Evolutionary conservation across 2,329 filamentous ascomycete species (phyloP).

Genomic region (Magnaporthiopsis poae): DNA sequence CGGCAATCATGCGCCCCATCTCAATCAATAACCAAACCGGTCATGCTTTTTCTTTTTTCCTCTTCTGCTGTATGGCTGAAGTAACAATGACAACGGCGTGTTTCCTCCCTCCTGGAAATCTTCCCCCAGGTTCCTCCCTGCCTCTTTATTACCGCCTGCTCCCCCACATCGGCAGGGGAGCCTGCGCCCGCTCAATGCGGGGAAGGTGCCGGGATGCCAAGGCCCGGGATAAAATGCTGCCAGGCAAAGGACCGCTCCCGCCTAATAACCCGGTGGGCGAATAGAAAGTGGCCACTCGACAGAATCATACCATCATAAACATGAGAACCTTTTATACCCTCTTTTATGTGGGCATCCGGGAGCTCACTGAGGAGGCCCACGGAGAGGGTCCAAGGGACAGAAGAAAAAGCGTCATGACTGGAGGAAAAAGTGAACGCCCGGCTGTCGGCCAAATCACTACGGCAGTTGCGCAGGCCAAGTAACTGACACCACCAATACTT

Average conservation of each 20-base stretch:
- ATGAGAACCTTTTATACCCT: too few species aligned
- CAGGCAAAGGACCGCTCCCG: background rate
- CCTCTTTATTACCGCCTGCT: background rate
- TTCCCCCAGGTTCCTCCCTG: background rate
- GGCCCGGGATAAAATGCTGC: conserved; percentile 2
- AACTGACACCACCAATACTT: too few species aligned
- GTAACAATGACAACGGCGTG: background rate
- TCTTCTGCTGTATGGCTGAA: background rate
- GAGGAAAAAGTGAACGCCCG: background rate
- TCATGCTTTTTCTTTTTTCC: background rate
- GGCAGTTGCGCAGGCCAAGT: background rate
- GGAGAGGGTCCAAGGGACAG: too few species aligned
- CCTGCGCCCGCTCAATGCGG: background rate
- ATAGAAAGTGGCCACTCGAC: background rate
- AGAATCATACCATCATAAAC: too few species aligned
- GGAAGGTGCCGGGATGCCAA: background rate
- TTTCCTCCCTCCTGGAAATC: background rate
- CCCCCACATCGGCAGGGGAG: background rate
- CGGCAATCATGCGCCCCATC: background rate
- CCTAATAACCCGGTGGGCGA: background rate
- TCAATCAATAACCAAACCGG: too few species aligned
- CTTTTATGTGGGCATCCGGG: too few species aligned
- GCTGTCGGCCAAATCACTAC: background rate
- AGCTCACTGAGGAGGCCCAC: too few species aligned
- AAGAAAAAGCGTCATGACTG: background rate